phyloP scores from a whole-genome alignment of 2,329 filamentous ascomycete species.

The Epichloe amarillans region DNA sequence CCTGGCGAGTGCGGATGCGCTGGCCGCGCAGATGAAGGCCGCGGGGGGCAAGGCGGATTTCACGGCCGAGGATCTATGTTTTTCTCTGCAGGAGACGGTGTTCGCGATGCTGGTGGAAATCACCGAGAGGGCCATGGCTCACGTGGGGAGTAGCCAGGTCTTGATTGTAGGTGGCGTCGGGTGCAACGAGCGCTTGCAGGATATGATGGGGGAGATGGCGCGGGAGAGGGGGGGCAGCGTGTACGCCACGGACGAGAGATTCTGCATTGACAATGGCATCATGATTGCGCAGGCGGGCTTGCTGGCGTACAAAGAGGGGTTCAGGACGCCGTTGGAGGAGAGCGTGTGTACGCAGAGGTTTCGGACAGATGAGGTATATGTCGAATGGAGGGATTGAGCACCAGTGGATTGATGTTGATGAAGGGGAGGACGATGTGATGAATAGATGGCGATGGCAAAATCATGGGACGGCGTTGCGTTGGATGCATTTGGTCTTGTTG shows the following conservation, averaged over 20 bases:
- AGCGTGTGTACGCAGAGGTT: constrained; percentile 78
- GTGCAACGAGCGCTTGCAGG: constrained; percentile 84
- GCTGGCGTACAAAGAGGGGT: constrained; percentile 71
- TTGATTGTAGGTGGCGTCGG: constrained; percentile 93
- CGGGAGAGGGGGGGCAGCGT: constrained; percentile 82
- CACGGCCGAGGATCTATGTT: constrained; percentile 78
- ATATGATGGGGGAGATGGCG: constrained; percentile 99
- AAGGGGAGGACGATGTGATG: neutral
- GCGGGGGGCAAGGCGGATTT: constrained; percentile 39
- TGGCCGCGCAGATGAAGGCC: constrained; percentile 53
- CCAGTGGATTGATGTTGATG: neutral
- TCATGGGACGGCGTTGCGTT: neutral
- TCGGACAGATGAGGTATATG: constrained; percentile 67
- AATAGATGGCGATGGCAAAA: neutral
- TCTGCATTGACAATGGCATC: constrained; percentile 98
- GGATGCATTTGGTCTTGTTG: too few species aligned
- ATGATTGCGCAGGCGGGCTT: constrained; percentile 98
- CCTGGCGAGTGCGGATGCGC: constrained; percentile 65
- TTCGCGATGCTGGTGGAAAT: constrained; percentile 98
- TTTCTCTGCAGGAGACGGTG: constrained; percentile 87
- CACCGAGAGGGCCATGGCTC: constrained; percentile 95
- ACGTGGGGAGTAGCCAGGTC: constrained; percentile 82
- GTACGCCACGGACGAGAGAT: constrained; percentile 90
- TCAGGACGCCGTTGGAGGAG: constrained; percentile 61
- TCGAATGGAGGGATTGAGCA: constrained; percentile 58